A percentile compares a stretch with the other conserved stretches of the same genome.
Evolutionary conservation across 176 grass and related monocot species (phyloP).

Genomic region (Otatea glauca): DNA sequence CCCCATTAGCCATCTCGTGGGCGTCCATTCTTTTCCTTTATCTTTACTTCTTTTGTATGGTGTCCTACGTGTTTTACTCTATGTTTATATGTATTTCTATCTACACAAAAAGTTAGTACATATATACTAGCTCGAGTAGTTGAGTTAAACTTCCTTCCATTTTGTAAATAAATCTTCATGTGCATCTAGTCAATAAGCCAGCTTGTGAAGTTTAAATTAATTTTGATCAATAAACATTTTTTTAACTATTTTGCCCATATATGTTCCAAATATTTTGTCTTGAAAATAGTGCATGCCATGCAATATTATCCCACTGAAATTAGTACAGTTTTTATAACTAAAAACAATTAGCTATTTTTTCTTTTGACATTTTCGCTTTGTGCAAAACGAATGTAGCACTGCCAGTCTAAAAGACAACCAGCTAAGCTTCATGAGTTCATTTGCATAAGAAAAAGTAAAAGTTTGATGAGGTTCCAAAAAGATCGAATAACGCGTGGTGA

Average conservation of each 20-base stretch:
- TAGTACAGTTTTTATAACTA: not conserved
- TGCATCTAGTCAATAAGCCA: not conserved
- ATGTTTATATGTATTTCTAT: not conserved
- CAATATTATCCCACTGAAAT: not conserved
- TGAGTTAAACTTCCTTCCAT: not conserved
- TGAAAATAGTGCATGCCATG: not conserved
- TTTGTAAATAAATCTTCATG: not conserved
- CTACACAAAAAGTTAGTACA: not conserved
- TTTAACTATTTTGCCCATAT: not conserved
- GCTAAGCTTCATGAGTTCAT: not conserved
- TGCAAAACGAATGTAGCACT: not conserved
- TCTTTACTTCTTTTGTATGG: not conserved
- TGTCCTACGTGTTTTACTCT: conserved; percentile 4
- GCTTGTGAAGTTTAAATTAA: not conserved
- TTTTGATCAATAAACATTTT: not conserved
- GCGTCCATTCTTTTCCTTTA: not conserved
- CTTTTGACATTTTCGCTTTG: not conserved
- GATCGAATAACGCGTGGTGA: not conserved
- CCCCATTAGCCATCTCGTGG: conserved; percentile 21
- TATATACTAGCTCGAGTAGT: not conserved
- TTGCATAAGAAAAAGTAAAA: not conserved
- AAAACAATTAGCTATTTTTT: not conserved
- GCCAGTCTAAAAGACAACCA: not conserved
- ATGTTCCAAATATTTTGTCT: not conserved
- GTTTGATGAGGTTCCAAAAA: not conserved